phyloP scores from a whole-genome alignment of 176 grass and related monocot genomes.

The Avena eriantha region DNA sequence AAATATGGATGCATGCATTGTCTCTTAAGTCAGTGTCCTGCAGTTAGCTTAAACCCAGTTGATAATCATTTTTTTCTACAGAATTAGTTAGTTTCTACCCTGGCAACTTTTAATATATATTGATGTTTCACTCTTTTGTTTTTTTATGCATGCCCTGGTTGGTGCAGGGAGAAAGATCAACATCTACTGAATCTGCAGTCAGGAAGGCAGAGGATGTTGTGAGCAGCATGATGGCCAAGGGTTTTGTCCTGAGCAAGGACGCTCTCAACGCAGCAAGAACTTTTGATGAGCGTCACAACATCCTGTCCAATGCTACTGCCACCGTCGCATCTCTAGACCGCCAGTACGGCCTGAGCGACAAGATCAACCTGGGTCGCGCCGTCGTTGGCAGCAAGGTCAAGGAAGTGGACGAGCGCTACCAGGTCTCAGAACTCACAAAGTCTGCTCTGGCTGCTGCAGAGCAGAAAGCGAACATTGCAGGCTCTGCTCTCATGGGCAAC shows the following conservation, averaged over 20 bases:
- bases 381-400: slow-evolving; percentile 80
- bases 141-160: slow-evolving; percentile 27
- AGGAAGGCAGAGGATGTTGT: slow-evolving; percentile 95
- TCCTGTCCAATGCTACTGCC: slow-evolving; percentile 78
- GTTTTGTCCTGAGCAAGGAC: slow-evolving; percentile 92
- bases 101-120: background rate
- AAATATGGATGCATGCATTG: background rate
- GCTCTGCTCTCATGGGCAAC: slow-evolving; percentile 80
- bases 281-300: slow-evolving; percentile 83
- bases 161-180: slow-evolving; percentile 36
- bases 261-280: slow-evolving; percentile 74
- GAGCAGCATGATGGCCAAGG: slow-evolving; percentile 97
- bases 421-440: slow-evolving; percentile 77
- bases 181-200: slow-evolving; percentile 61
- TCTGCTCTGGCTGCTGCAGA: slow-evolving; percentile 81
- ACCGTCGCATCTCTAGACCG: slow-evolving; percentile 76
- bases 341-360: slow-evolving; percentile 82
- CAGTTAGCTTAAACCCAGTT: background rate
- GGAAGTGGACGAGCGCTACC: slow-evolving; percentile 83
- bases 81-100: background rate
- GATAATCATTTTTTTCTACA: background rate
- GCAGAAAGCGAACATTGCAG: slow-evolving; percentile 74
- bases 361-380: slow-evolving; percentile 71
- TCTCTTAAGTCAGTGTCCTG: background rate
- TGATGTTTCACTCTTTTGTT: slow-evolving; percentile 27